Base-by-base conservation (phyloP, 257 asterid species). In the Solanum chilense region DNA sequence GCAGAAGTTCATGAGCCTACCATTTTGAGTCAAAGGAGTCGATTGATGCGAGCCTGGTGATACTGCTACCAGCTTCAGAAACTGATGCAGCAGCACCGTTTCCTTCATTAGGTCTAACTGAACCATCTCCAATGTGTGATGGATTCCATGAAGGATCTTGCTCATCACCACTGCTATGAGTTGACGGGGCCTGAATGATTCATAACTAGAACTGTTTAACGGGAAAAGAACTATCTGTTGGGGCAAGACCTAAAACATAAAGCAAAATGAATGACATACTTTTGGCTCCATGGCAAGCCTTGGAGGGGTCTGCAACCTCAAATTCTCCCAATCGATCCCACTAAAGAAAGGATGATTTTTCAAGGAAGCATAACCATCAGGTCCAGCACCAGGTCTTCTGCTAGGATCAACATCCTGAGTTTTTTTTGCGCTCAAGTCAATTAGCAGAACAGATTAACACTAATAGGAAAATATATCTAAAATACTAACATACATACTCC, bases 1-100 rank as follows among this genome's bases (percentile, higher is more conserved):
- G 69, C 45, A 29, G 69, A 81, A 31, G 85, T 25, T 81, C 45
- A 49, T 33, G 29, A 31, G 74, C 92, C 88, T 87, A 96, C 99
- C 99, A 97, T 93, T 94, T 96, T 75, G 99, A 97, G 87, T 97
- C 99, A 33, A 96, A 96, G 76, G 99, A 97, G 89, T 97, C 99
- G 15, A 97, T 97, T 5, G 99, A 96, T 69, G 99, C 99, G 66
- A 97, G 99, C 90, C 98, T 93, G 85, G 99, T 97, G 88, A 97
- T 81, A 92, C 96, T 81, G 92, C 95, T 97, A 81, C 93, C 95
- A 80, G 93, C 86, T 88, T 93, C 98, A 12, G 97, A 93, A 89
- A 93, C 90, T 37, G 94, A 90, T 14, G 94, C 47, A 56, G 91
- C 87, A 62, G 86, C 93, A 82, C 90, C 91, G 77, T 91, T 94